These are phyloP conservation scores for Pyricularia grisea DNA, from an alignment of 2,329 filamentous ascomycete genomes.

Conservation along the genomic window DNA sequence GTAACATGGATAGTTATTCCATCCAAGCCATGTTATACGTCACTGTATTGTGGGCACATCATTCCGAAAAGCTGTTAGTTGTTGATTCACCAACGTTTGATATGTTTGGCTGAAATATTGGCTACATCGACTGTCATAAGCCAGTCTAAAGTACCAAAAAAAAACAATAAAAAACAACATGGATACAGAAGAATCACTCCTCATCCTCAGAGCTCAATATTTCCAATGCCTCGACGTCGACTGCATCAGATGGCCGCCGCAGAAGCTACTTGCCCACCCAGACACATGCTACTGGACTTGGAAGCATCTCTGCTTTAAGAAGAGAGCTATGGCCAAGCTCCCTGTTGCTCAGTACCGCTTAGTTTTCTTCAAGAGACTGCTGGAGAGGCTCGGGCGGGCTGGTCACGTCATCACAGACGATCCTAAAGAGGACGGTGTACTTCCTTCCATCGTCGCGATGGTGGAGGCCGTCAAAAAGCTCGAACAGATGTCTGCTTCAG, in stretches of 20 bases:
- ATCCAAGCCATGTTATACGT: not conserved
- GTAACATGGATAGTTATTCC: not conserved
- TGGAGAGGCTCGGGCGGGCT: not conserved
- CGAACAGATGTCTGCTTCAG: not conserved
- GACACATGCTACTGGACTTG: not conserved
- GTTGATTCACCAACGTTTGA: no score
- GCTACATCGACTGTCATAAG: no score
- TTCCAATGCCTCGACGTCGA: not conserved
- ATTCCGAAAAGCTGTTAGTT: not conserved
- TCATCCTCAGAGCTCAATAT: not conserved
- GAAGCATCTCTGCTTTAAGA: not conserved
- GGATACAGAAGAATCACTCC: not conserved
- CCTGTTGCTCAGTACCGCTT: not conserved
- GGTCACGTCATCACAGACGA: not conserved
- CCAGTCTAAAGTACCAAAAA: not conserved
- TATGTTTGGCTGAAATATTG: no score
- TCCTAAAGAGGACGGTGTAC: not conserved
- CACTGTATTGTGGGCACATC: not conserved
- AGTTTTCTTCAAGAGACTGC: not conserved
- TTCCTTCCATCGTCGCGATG: not conserved
- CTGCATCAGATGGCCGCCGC: not conserved
- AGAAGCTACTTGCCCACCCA: not conserved
- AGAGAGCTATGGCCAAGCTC: not conserved
- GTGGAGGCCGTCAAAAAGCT: not conserved
- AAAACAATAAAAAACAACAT: not conserved